These are phyloP conservation scores for Chenopodium suecicum DNA, from an alignment of 148 eudicot species.

Conservation along the genomic window DNA sequence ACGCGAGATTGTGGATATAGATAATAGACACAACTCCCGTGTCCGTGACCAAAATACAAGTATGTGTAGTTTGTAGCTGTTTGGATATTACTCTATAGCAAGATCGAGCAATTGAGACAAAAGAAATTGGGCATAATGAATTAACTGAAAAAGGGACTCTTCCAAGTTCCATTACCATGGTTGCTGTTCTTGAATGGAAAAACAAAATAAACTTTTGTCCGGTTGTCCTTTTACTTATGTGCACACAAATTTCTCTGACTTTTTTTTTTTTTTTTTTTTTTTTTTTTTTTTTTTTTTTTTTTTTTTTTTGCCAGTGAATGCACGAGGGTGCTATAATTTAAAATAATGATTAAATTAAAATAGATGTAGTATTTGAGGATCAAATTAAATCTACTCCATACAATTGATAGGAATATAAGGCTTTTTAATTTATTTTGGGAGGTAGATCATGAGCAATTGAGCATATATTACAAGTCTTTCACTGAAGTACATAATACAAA, in stretches of 20 bases:
- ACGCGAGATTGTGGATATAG: no score
- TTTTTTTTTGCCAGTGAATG: background rate
- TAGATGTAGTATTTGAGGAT: background rate
- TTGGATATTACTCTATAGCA: background rate
- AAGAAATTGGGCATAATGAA: conserved; percentile 11
- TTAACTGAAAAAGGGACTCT: background rate
- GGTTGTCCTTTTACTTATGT: conserved; percentile 18
- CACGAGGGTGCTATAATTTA: background rate
- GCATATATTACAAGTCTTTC: no score
- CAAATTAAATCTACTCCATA: background rate
- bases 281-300: background rate
- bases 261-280: background rate
- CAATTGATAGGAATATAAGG: no score
- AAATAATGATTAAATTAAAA: background rate
- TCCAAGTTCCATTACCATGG: conserved; percentile 2
- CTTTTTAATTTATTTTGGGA: no score
- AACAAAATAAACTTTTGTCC: conserved; percentile 8
- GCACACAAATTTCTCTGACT: background rate
- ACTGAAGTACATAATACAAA: no score
- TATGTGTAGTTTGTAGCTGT: background rate
- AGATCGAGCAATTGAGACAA: conserved; percentile 8
- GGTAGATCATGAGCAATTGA: no score
- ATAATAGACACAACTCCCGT: background rate
- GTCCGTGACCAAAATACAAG: background rate
- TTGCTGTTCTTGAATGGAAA: conserved; percentile 17